phyloP scores from a whole-genome alignment of 306 rosid species.

The Fragaria ananassa region DNA sequence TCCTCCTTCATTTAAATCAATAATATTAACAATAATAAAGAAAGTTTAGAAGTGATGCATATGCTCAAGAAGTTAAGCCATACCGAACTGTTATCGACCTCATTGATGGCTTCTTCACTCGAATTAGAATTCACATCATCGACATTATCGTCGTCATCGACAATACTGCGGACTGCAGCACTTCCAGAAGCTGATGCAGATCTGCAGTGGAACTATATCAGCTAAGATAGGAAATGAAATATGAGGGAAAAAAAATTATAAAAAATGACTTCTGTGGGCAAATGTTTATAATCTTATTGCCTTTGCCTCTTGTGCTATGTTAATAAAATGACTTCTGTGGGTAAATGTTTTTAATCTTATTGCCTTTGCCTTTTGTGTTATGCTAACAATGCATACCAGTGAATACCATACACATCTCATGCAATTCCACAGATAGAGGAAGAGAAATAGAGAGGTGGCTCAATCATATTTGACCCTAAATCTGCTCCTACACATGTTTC shows the following conservation, averaged over 20 bases:
- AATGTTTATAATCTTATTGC: background rate
- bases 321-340: background rate
- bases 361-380: no score
- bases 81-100: slow-evolving; percentile 79
- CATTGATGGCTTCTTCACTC: slow-evolving; percentile 58
- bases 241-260: background rate
- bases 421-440: background rate
- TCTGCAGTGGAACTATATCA: slow-evolving; percentile 44
- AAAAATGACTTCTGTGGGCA: background rate
- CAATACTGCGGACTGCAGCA: slow-evolving; percentile 50
- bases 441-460: background rate
- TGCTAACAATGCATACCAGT: background rate
- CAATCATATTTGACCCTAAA: background rate
- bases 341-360: background rate
- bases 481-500: background rate
- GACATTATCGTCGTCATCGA: slow-evolving; percentile 30
- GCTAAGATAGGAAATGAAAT: background rate
- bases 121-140: slow-evolving; percentile 57
- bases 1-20: background rate
- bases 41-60: background rate
- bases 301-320: no score
- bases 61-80: slow-evolving; percentile 20
- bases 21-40: background rate
- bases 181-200: slow-evolving; percentile 72
- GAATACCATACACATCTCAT: background rate